phyloP scores from a whole-genome alignment of 1,139 yeast genomes.

The Arxiozyma slooffiae region DNA sequence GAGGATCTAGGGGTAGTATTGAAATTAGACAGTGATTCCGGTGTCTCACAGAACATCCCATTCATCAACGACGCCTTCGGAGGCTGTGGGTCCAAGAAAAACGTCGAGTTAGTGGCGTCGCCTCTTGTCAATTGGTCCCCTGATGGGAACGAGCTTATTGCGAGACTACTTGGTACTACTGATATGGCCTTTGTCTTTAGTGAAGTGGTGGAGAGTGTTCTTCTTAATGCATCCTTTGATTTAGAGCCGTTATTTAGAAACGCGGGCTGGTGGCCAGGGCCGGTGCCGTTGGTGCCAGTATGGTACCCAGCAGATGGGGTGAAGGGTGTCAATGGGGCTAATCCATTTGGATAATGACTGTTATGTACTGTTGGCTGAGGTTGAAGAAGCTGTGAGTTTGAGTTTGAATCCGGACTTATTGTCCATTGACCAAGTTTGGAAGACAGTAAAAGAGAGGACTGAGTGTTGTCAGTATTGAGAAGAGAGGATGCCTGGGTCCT shows the following conservation, averaged over 20 bases:
- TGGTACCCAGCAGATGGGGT: background rate
- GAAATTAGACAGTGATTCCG: constrained; percentile 24
- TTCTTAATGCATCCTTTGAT: constrained; percentile 22
- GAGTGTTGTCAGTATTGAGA: constrained; percentile 4
- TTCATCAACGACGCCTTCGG: constrained; percentile 27
- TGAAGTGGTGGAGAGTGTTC: constrained; percentile 26
- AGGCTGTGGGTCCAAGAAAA: constrained; percentile 27
- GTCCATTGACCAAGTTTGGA: background rate
- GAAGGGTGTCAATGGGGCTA: constrained; percentile 5
- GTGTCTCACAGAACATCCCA: constrained; percentile 28
- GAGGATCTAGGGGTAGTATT: constrained; percentile 18
- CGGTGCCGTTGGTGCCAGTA: background rate
- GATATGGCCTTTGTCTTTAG: constrained; percentile 4
- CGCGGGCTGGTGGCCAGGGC: constrained; percentile 11
- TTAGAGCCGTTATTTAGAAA: constrained; percentile 4
- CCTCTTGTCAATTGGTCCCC: background rate
- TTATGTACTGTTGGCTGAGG: background rate
- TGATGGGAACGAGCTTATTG: background rate
- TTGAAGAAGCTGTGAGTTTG: background rate
- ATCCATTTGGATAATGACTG: background rate
- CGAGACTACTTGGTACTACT: background rate
- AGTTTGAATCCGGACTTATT: background rate
- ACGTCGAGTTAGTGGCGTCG: constrained; percentile 20
- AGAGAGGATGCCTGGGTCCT: constrained; percentile 15
- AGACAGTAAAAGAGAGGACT: background rate